Evolutionary conservation across 176 grass and related monocot genomes (phyloP).

Genomic region (Cocos nucifera): DNA sequence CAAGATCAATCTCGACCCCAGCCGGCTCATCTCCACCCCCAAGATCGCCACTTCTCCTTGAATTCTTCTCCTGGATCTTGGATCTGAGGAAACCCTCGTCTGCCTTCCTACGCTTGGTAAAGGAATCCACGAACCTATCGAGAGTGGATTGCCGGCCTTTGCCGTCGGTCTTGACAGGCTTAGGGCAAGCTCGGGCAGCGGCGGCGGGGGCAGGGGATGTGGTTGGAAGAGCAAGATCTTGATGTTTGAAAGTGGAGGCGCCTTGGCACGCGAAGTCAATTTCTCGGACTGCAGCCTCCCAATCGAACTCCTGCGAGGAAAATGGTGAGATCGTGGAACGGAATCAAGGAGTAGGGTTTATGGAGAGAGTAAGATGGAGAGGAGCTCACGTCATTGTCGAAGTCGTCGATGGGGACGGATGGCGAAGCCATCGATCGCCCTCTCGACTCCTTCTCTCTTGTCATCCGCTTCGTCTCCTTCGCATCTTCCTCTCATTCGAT

Average conservation of each 20-base stretch:
- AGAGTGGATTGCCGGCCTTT: constrained; percentile 56
- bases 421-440: too few relatives aligned
- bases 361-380: background rate
- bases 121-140: constrained; percentile 47
- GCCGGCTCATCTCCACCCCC: constrained; percentile 11
- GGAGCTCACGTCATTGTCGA: constrained; percentile 53
- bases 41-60: constrained; percentile 6
- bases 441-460: too few relatives aligned
- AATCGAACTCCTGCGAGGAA: constrained; percentile 50
- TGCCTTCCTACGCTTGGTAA: constrained; percentile 32
- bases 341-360: background rate
- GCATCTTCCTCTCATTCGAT: too few relatives aligned
- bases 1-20: constrained; percentile 39
- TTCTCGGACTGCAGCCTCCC: constrained; percentile 65
- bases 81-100: constrained; percentile 15
- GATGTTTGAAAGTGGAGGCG: constrained; percentile 8
- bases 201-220: background rate
- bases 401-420: constrained; percentile 9
- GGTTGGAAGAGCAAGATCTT: constrained; percentile 6
- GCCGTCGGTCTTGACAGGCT: constrained; percentile 1
- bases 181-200: background rate
- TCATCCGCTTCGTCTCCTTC: too few relatives aligned
- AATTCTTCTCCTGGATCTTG: background rate
- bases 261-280: constrained; percentile 42
- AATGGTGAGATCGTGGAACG: background rate